Base-by-base conservation (phyloP, 768 basidiomycete species). In the Ephemerocybe angulata region DNA sequence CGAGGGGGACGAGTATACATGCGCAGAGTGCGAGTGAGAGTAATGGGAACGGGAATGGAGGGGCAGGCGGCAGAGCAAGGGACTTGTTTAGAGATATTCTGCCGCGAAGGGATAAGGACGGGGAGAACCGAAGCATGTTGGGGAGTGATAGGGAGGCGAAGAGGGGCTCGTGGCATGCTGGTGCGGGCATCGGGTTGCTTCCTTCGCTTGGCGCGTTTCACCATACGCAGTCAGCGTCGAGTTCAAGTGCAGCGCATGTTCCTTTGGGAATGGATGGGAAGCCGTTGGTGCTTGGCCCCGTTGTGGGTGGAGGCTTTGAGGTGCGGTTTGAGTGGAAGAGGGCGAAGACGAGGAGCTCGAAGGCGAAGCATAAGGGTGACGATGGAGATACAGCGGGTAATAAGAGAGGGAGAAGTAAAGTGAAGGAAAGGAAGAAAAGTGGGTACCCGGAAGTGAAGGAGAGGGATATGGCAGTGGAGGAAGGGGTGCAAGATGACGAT, bases 271-370 rank as follows among this genome's bases (percentile, higher is more conserved):
- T 24, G 43, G 15, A 46, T 21, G 43, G 54, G 15, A 37, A 49
- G 29, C 46, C 29, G 12, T 51, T 51, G 15, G 50, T 51, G 5
- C 55, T 56, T 25, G 50, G 55, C 10, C 42, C 55, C 15, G 28
- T 56, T 19, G 55, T 66, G 15, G 69, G 73, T 37, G 74, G 72
- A 1, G 75, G 73, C 24, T 79, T 90, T 1, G 88, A 92, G 62
- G 82, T 93, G 19, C 71, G 84, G 43, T 87, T 93, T 65, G 90
- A 92, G 69, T 93, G 91, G 91, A 80, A 79, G 62, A 72, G 87
- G 46, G 80, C 79, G 24, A 75, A 72, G 62, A 67, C 55, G 60
- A 70, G 65, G 62, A 64, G 60, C 27, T 49, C 47, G 44, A 62
- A 56, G 57, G 67, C 62, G 61, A 67, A 60, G 62, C 43, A 60